Evolutionary conservation across 2,329 filamentous ascomycete species (phyloP), one percentile per base, ranked within the genome.

Genomic region (Exophiala calicioides): DNA sequence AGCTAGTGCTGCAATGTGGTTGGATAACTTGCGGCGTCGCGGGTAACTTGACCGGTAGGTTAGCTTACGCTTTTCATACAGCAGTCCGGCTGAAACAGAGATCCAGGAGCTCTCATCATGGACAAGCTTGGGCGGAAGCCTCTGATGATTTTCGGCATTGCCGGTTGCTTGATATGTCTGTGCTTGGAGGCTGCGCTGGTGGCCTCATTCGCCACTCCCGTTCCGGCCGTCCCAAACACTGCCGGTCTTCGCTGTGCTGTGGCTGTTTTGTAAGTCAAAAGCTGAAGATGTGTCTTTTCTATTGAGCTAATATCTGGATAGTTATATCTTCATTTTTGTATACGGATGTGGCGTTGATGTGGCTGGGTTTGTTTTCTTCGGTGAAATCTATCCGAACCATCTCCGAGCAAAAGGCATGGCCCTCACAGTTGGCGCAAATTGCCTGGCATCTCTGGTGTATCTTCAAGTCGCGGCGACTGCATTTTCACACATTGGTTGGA

Each of bases 211-310:
- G 40, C 43, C 6, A 33, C n/a, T 15, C 46, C 39, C 3, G 33
- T 44, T 4, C 32, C 32, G 13, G 36, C 20, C 8, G 19, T 29
- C 5, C 32, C 16, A 7, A 67, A 69, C 46, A 33, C 41, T 5
- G 51, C 45, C 3, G 57, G 62, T 2, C 58, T 66, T 4, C 60
- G 60, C 19, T 67, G 63, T 3, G 65, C 62, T 3, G 62, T 70
- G 0, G 68, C 69, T 43, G 67, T 69, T 52, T 58, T 68, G 26
- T 70, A 19, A 9, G 21, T 48, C 8, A 10, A 9, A 26, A 16
- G 33, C 10, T 13, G 20, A 5, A 27, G 29, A 16, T 21, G 20
- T 12, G 20, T 26, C n/a, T 21, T 39, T 19, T 24, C 30, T 2
- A 42, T 33, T 12, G 31, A 50, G 13, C 33, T 36, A 30, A 16